phyloP scores from a whole-genome alignment of 2,329 filamentous ascomycete genomes.

The Cyphellophora attinorum region DNA sequence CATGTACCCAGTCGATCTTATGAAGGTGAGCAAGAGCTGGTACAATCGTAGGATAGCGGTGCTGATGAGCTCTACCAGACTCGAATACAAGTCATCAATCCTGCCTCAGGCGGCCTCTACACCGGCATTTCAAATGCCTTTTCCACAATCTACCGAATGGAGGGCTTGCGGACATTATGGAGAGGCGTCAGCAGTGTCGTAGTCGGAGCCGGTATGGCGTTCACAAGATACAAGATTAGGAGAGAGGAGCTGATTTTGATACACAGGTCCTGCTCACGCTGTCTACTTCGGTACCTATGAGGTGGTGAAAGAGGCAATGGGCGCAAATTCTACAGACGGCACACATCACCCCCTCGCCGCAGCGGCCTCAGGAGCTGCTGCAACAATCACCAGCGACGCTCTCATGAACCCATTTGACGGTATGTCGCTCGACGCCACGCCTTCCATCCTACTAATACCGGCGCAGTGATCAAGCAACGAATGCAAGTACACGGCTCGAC shows the following conservation, averaged over 20 bases:
- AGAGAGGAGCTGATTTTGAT: constrained; percentile 16
- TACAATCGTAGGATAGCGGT: constrained; percentile 3
- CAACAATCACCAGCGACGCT: constrained; percentile 93
- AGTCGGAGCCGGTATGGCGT: constrained; percentile 70
- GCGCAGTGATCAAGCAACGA: constrained; percentile 89
- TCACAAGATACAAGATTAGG: constrained; percentile 1
- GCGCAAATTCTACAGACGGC: constrained; percentile 72
- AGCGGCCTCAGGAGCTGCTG: constrained; percentile 89
- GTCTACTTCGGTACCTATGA: constrained; percentile 99
- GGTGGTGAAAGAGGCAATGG: constrained; percentile 90
- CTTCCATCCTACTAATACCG: constrained; percentile 3
- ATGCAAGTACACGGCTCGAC: constrained; percentile 98
- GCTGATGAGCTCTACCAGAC: constrained; percentile 51
- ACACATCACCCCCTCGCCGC: constrained; percentile 80
- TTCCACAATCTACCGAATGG: constrained; percentile 79
- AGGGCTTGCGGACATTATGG: constrained; percentile 89
- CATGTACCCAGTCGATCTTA: constrained; percentile 96
- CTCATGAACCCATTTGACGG: constrained; percentile 99
- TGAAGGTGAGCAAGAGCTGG: constrained; percentile 61
- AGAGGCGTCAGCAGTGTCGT: constrained; percentile 94
- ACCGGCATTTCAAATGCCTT: constrained; percentile 86
- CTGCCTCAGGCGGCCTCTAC: constrained; percentile 70
- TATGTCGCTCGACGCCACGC: constrained; percentile 31
- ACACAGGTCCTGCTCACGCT: constrained; percentile 80
- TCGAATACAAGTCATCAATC: constrained; percentile 92